These are phyloP conservation scores for Heterotrichella gracilis DNA, from an alignment of 352 stramenopile species.

Conservation along the genomic window DNA sequence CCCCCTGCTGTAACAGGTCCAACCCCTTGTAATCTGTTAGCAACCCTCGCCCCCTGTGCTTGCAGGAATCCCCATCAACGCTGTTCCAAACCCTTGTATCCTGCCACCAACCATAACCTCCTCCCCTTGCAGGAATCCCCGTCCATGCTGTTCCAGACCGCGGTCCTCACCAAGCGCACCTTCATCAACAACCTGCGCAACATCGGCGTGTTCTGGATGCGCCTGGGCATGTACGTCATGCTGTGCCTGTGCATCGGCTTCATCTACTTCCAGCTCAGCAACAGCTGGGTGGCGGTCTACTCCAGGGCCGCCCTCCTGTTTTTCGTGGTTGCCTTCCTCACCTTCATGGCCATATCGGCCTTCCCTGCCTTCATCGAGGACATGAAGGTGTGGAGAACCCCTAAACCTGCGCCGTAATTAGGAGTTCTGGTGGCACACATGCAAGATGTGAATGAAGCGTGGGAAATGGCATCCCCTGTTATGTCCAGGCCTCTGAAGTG, in stretches of 20 bases:
- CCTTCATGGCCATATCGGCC: constrained; percentile 46
- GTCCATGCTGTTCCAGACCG: constrained; percentile 16
- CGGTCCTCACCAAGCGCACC: constrained; percentile 27
- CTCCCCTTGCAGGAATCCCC: constrained; percentile 9
- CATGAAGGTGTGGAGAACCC: too few species aligned
- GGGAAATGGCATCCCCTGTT: too few species aligned
- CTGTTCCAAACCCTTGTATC: too few species aligned
- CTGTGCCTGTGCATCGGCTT: constrained; percentile 33
- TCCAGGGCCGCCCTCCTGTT: constrained; percentile 32
- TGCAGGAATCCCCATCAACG: too few species aligned
- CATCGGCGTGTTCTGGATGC: constrained; percentile 32
- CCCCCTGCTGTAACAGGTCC: too few species aligned
- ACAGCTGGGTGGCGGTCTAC: constrained; percentile 19
- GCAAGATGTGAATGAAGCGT: too few species aligned
- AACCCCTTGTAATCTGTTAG: too few species aligned
- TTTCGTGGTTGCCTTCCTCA: constrained; percentile 42
- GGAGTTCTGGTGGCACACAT: too few species aligned
- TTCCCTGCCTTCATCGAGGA: constrained; percentile 47
- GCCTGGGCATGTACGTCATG: constrained; percentile 33
- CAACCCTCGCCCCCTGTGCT: too few species aligned
- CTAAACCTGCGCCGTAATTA: too few species aligned
- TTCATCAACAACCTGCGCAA: constrained; percentile 32
- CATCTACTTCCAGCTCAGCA: constrained; percentile 30
- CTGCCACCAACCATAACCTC: neutral
- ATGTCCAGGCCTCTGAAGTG: too few species aligned